Evolutionary conservation across 768 basidiomycete species (phyloP).

Genomic region (Lactarius sanguifluus): DNA sequence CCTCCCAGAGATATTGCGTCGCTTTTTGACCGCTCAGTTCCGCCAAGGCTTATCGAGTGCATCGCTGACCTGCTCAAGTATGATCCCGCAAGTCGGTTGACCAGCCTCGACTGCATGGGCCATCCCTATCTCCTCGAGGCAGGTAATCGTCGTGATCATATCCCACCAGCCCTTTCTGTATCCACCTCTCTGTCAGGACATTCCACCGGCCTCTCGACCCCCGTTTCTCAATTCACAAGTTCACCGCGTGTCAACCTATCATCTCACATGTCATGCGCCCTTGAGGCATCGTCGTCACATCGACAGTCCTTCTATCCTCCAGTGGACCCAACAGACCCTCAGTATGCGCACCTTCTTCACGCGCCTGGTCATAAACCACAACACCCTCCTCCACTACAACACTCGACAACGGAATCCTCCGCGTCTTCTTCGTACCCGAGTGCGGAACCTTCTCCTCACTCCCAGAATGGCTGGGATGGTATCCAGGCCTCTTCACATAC

Average conservation of each 20-base stretch:
- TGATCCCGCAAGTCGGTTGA: constrained; percentile 84
- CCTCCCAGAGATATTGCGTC: constrained; percentile 64
- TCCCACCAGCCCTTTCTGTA: constrained; percentile 24
- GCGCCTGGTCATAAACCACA: constrained; percentile 17
- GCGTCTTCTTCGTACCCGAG: constrained; percentile 28
- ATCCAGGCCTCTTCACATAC: constrained; percentile 62
- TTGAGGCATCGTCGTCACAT: constrained; percentile 26
- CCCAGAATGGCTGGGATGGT: constrained; percentile 45
- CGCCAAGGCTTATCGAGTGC: constrained; percentile 82
- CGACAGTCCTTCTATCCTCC: constrained; percentile 27
- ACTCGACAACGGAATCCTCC: constrained; percentile 27
- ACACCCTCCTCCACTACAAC: constrained; percentile 26
- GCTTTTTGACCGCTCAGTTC: constrained; percentile 77
- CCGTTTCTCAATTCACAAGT: constrained; percentile 25
- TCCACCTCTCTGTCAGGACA: constrained; percentile 43
- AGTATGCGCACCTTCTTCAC: constrained; percentile 20
- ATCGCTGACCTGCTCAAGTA: constrained; percentile 91
- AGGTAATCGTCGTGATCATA: constrained; percentile 35
- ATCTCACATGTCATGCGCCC: constrained; percentile 18
- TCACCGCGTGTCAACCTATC: constrained; percentile 27
- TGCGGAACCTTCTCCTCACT: constrained; percentile 25
- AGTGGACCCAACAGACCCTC: constrained; percentile 21
- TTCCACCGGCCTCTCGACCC: constrained; percentile 24
- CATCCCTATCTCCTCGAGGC: constrained; percentile 88
- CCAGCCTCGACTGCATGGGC: constrained; percentile 81